Evolutionary conservation across 495 filamentous ascomycete genomes (phyloP).

Genomic region (Penicillium dipodomyicola): DNA sequence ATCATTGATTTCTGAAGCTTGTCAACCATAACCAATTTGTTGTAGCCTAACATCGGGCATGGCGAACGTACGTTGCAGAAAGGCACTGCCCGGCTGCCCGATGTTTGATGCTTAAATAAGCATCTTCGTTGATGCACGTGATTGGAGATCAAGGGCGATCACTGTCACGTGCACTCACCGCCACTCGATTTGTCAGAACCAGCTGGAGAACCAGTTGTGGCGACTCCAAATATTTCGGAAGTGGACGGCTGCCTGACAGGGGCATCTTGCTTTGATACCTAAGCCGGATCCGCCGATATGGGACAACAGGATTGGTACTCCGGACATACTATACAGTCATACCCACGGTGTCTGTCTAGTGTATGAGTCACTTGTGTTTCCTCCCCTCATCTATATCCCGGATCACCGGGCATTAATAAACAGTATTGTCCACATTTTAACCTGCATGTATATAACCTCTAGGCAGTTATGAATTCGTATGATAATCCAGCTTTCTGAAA

Average conservation of each 20-base stretch:
- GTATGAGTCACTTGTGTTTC: slow-evolving; percentile 12
- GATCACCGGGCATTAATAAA: slow-evolving; percentile 1
- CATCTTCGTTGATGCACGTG: background rate
- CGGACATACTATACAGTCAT: slow-evolving; percentile 5
- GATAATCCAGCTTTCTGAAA: slow-evolving; percentile 12
- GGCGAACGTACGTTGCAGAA: slow-evolving; percentile 6
- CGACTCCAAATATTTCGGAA: background rate
- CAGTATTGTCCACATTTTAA: slow-evolving; percentile 3
- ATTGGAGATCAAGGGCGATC: background rate
- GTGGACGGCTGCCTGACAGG: slow-evolving; percentile 10
- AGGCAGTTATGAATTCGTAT: slow-evolving; percentile 8
- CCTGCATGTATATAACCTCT: slow-evolving; percentile 16
- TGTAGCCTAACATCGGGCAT: slow-evolving; percentile 14
- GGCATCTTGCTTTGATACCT: slow-evolving; percentile 10
- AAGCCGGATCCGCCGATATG: slow-evolving; percentile 2
- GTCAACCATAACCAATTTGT: background rate
- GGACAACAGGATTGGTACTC: slow-evolving; percentile 4
- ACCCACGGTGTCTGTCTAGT: background rate
- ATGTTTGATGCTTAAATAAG: slow-evolving; percentile 3
- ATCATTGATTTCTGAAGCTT: background rate
- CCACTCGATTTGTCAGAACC: slow-evolving; percentile 11
- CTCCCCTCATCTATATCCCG: slow-evolving; percentile 4
- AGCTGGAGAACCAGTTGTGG: background rate
- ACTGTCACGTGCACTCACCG: slow-evolving; percentile 5
- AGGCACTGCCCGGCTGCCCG: slow-evolving; percentile 3